Conservation (phyloP, 257 asterid species). For the Nicotiana sylvestris region DNA sequence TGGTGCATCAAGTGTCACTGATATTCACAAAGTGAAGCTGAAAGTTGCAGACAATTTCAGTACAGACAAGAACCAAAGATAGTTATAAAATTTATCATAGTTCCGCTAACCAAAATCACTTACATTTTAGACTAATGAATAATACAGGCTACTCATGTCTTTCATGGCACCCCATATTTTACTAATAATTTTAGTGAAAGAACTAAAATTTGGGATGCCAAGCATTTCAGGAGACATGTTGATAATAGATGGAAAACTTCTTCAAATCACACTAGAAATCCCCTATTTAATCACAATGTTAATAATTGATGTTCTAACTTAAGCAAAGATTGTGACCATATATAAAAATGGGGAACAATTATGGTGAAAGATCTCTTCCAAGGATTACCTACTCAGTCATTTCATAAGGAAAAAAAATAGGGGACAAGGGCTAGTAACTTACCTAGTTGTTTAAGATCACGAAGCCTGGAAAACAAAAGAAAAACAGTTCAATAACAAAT, state of each 20-base stretch:
- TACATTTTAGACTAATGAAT: not conserved
- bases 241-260: not conserved
- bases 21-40: not conserved
- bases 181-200: not conserved
- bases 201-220: conserved; percentile 5
- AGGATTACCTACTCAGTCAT: no score
- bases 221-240: not conserved
- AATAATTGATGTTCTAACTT: not conserved
- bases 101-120: not conserved
- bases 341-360: not conserved
- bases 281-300: not conserved
- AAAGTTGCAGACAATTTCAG: conserved; percentile 1
- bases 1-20: not conserved
- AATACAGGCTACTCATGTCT: not conserved
- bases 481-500: not conserved
- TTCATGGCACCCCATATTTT: not conserved
- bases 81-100: not conserved
- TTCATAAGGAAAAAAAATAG: not conserved
- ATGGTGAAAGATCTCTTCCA: no score
- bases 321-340: not conserved
- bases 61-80: not conserved
- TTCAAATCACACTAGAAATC: not conserved
- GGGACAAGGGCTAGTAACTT: conserved; percentile 16
- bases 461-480: conserved; percentile 58
- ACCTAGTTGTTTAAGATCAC: conserved; percentile 96